These are phyloP conservation scores for Sisymbrium irio DNA, from an alignment of 345 rosid genomes.

Conservation along the genomic window DNA sequence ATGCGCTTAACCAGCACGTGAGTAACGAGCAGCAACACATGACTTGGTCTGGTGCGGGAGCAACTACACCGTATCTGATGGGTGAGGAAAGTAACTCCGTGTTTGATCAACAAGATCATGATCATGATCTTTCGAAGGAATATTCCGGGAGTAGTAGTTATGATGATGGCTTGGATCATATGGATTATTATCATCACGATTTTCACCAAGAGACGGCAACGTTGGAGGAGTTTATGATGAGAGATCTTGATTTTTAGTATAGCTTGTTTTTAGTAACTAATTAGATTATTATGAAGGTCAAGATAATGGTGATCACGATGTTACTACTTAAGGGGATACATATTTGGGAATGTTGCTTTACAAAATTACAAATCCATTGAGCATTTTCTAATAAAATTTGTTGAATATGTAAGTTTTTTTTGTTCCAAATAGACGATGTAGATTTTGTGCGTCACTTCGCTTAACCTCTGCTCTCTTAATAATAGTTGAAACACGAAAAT, in stretches of 20 bases:
- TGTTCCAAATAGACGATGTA: neutral
- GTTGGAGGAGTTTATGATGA: constrained; percentile 38
- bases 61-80: constrained; percentile 16
- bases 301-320: neutral
- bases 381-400: constrained; percentile 13
- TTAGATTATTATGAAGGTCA: neutral
- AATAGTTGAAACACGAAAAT: neutral
- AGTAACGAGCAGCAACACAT: constrained; percentile 22
- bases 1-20: constrained; percentile 15
- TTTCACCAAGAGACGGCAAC: constrained; percentile 15
- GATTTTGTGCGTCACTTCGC: neutral
- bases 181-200: constrained; percentile 27
- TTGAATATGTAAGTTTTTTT: neutral
- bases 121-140: constrained; percentile 23
- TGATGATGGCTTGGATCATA: constrained; percentile 17
- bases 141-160: constrained; percentile 21
- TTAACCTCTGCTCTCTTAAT: neutral
- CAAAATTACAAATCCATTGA: neutral
- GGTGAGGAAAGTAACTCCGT: constrained; percentile 16
- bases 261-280: constrained; percentile 8
- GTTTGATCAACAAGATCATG: constrained; percentile 17
- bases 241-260: constrained; percentile 31
- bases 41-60: constrained; percentile 23
- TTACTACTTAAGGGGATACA: constrained; percentile 1
- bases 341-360: neutral